These are phyloP conservation scores for Sedum album DNA, from an alignment of 164 flowering plant genomes.

Conservation along the genomic window DNA sequence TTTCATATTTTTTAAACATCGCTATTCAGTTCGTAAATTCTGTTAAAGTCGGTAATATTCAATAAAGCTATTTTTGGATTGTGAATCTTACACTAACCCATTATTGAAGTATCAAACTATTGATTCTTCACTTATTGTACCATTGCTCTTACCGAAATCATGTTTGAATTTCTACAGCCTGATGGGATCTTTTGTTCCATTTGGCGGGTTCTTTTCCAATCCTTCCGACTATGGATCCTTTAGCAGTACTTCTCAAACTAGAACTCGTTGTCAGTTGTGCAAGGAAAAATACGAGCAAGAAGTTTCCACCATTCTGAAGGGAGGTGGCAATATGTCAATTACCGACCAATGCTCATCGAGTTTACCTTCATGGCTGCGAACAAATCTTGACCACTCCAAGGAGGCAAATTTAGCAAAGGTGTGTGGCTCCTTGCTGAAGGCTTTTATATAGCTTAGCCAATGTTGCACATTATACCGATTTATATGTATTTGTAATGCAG, in stretches of 20 bases:
- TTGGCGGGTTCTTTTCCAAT: conserved; percentile 61
- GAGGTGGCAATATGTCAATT: conserved; percentile 21
- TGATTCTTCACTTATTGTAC: neutral
- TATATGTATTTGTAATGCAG: conserved; percentile 40
- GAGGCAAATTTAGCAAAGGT: conserved; percentile 28
- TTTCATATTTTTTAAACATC: neutral
- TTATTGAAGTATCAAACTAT: no score
- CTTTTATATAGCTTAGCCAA: neutral
- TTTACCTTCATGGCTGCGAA: conserved; percentile 51
- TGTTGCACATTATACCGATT: neutral
- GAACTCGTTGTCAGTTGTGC: conserved; percentile 33
- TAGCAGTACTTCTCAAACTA: conserved; percentile 17
- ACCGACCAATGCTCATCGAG: conserved; percentile 29
- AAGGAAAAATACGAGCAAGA: conserved; percentile 53
- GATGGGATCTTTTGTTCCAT: conserved; percentile 73
- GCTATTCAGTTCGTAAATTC: neutral
- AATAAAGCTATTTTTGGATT: neutral
- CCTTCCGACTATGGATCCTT: conserved; percentile 32
- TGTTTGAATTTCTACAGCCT: conserved; percentile 30
- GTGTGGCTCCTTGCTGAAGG: conserved; percentile 14
- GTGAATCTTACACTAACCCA: neutral
- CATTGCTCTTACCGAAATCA: conserved; percentile 8
- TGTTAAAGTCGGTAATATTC: neutral
- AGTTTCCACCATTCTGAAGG: conserved; percentile 27
- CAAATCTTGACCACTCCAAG: conserved; percentile 20